These are phyloP conservation scores for Aspergillus coremiiformis DNA, from an alignment of 495 filamentous ascomycete genomes.

Conservation along the genomic window DNA sequence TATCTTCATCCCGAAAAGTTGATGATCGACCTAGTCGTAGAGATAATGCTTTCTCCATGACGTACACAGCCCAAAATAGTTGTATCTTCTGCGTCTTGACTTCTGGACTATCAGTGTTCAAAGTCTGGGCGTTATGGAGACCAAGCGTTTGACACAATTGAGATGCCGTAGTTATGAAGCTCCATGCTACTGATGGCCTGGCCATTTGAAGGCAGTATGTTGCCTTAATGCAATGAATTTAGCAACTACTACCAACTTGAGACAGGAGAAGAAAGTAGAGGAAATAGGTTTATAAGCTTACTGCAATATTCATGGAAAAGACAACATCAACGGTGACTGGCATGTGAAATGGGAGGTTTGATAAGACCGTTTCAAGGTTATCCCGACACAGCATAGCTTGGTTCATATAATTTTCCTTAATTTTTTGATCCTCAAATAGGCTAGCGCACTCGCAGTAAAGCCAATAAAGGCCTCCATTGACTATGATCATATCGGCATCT, in stretches of 20 bases:
- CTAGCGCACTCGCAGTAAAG: conserved; percentile 10
- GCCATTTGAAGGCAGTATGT: conserved; percentile 7
- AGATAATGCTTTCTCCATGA: conserved; percentile 1
- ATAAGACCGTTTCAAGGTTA: conserved; percentile 8
- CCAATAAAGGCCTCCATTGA: conserved; percentile 11
- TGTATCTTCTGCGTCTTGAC: not conserved
- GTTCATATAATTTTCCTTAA: conserved; percentile 4
- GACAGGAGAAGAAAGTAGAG: not conserved
- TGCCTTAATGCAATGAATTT: not conserved
- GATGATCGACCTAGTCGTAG: conserved; percentile 4
- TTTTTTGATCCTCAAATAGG: not conserved
- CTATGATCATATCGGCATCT: conserved; percentile 12
- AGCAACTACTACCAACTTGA: not conserved
- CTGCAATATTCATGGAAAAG: conserved; percentile 10
- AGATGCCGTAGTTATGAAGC: conserved; percentile 9
- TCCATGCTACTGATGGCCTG: conserved; percentile 9
- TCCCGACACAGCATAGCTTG: conserved; percentile 3
- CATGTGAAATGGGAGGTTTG: conserved; percentile 6
- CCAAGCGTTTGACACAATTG: conserved; percentile 8
- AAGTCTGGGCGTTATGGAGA: not conserved
- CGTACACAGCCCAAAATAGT: conserved; percentile 10
- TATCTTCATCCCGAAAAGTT: conserved; percentile 7
- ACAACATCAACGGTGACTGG: conserved; percentile 5
- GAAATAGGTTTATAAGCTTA: conserved; percentile 1
- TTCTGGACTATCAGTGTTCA: not conserved